phyloP scores from a whole-genome alignment of 2,329 filamentous ascomycete species.

The Penicillium expansum region DNA sequence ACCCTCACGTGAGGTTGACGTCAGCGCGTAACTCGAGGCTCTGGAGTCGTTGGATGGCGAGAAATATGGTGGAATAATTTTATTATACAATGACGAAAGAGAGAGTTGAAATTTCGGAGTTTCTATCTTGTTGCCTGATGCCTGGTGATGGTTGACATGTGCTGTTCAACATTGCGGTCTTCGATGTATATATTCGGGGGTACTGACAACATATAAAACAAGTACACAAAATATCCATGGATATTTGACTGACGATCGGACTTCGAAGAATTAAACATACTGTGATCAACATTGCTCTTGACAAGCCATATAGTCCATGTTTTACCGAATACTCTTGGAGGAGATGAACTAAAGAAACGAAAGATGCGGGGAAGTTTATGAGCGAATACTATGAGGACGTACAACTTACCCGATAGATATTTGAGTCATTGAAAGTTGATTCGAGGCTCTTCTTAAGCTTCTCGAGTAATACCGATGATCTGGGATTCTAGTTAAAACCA shows the following conservation, averaged over 20 bases:
- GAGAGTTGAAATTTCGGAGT: no score
- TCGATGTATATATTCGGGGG: neutral
- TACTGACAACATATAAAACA: neutral
- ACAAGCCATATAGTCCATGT: neutral
- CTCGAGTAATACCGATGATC: slow-evolving; percentile 4
- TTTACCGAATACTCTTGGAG: neutral
- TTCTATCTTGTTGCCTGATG: neutral
- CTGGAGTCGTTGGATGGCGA: neutral
- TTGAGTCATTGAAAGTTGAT: neutral
- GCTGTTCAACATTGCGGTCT: neutral
- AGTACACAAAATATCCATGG: neutral
- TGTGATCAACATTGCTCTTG: neutral
- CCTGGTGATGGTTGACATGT: neutral
- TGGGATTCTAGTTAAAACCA: neutral
- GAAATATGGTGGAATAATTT: neutral
- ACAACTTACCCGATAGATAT: neutral
- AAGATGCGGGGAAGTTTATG: neutral
- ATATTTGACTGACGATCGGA: neutral
- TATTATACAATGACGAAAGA: neutral
- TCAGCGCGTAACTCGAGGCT: slow-evolving; percentile 7
- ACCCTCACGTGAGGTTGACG: slow-evolving; percentile 26
- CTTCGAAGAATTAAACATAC: neutral
- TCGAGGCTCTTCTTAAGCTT: slow-evolving; percentile 11
- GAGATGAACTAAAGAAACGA: neutral
- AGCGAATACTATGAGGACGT: neutral